phyloP scores from a whole-genome alignment of 1,284 basidiomycete genomes.

The Tilletia caries region DNA sequence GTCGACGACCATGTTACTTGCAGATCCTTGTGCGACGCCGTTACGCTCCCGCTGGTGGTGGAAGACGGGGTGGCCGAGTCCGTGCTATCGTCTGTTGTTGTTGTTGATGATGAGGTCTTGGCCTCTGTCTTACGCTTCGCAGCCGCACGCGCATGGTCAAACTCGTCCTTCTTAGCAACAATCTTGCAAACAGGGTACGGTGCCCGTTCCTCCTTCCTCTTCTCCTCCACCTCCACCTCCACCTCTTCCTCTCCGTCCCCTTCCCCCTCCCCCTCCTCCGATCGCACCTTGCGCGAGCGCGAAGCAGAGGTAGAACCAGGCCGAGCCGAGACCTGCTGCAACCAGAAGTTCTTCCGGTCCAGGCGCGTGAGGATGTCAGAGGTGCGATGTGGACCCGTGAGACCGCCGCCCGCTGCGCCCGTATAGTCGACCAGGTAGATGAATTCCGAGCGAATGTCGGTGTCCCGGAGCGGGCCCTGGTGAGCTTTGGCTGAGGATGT shows the following conservation, averaged over 20 bases:
- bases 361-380: slow-evolving; percentile 34
- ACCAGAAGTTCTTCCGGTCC: slow-evolving; percentile 34
- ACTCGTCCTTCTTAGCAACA: slow-evolving; percentile 54
- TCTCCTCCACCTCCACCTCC: neutral
- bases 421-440: slow-evolving; percentile 11
- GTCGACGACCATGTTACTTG: slow-evolving; percentile 41
- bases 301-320: neutral
- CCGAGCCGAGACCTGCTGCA: slow-evolving; percentile 38
- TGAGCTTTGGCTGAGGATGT: neutral
- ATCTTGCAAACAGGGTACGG: slow-evolving; percentile 53
- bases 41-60: neutral
- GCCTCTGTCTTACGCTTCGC: neutral
- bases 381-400: slow-evolving; percentile 33
- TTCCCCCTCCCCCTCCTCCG: neutral
- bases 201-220: slow-evolving; percentile 15
- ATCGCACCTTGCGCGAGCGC: neutral
- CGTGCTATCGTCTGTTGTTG: neutral
- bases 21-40: slow-evolving; percentile 28
- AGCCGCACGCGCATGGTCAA: slow-evolving; percentile 31
- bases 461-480: neutral
- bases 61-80: neutral
- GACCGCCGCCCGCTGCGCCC: slow-evolving; percentile 12
- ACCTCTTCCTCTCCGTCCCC: neutral
- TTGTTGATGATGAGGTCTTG: neutral
- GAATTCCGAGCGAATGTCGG: neutral